Percentiles rank a stretch among this genome's conserved stretches.
Conservation (phyloP, 1,284 basidiomycete genomes). For the Malassezia japonica region DNA sequence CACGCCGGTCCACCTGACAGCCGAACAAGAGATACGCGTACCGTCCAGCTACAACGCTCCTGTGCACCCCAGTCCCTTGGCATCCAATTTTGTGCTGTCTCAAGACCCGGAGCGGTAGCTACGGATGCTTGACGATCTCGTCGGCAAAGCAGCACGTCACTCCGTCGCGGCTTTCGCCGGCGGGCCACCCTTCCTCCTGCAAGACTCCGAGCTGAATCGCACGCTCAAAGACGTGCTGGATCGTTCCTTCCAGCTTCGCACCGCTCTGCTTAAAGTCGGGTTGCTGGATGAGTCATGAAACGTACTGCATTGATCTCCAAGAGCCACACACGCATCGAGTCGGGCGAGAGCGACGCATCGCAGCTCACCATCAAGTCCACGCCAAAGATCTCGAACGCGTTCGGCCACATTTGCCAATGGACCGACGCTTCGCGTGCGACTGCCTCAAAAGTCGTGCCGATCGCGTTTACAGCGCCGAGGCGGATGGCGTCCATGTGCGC, state of each 20-base stretch:
- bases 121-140: slow-evolving; percentile 13
- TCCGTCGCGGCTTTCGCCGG: slow-evolving; percentile 23
- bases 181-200: slow-evolving; percentile 16
- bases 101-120: not conserved
- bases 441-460: slow-evolving; percentile 75
- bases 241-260: slow-evolving; percentile 65
- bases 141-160: slow-evolving; percentile 33
- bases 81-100: not conserved
- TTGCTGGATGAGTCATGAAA: slow-evolving; percentile 51
- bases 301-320: slow-evolving; percentile 72
- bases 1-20: slow-evolving; percentile 4
- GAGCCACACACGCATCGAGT: slow-evolving; percentile 59
- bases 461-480: slow-evolving; percentile 43
- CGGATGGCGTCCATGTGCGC: slow-evolving; percentile 50
- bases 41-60: slow-evolving; percentile 9
- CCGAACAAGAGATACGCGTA: not conserved
- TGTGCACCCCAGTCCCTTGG: slow-evolving; percentile 12
- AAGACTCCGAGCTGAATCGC: slow-evolving; percentile 34
- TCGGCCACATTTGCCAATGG: slow-evolving; percentile 78
- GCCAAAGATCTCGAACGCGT: slow-evolving; percentile 91
- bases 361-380: slow-evolving; percentile 68
- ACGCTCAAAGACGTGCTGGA: slow-evolving; percentile 64
- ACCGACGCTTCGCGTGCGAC: slow-evolving; percentile 65
- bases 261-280: slow-evolving; percentile 93
- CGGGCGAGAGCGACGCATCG: not conserved